Conservation (phyloP, 306 rosid species). For the Medicago arabica region DNA sequence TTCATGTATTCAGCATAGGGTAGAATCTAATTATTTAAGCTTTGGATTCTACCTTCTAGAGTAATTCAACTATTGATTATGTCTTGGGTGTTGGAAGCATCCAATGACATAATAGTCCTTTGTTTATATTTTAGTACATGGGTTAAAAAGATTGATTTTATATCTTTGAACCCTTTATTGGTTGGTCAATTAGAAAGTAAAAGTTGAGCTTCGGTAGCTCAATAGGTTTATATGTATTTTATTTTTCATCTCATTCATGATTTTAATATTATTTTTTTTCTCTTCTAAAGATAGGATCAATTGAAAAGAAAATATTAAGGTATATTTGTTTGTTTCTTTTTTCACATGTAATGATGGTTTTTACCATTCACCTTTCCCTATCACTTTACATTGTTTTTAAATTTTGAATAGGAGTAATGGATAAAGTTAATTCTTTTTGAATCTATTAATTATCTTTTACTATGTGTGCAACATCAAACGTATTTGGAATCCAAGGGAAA, state of each 20-base stretch:
- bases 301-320: conserved; percentile 41
- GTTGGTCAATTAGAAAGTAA: conserved; percentile 54
- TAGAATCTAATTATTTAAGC: conserved; percentile 61
- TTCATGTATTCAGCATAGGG: conserved; percentile 54
- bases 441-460: conserved; percentile 40
- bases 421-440: conserved; percentile 47
- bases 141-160: conserved; percentile 80
- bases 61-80: conserved; percentile 56
- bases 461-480: conserved; percentile 33
- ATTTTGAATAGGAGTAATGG: neutral
- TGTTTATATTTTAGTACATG: conserved; percentile 54
- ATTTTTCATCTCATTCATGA: conserved; percentile 49
- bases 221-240: conserved; percentile 50
- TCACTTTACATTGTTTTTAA: conserved; percentile 38
- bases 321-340: conserved; percentile 44
- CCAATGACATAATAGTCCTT: conserved; percentile 65
- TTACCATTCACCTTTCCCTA: conserved; percentile 51
- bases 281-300: conserved; percentile 36
- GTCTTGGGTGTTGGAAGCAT: conserved; percentile 80
- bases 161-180: conserved; percentile 67
- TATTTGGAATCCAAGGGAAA: conserved; percentile 65
- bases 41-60: conserved; percentile 83
- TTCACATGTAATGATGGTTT: conserved; percentile 46
- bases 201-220: conserved; percentile 69
- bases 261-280: conserved; percentile 43